phyloP scores from a whole-genome alignment of 2,329 filamentous ascomycete genomes.

The Neopestalotiopsis rosae region DNA sequence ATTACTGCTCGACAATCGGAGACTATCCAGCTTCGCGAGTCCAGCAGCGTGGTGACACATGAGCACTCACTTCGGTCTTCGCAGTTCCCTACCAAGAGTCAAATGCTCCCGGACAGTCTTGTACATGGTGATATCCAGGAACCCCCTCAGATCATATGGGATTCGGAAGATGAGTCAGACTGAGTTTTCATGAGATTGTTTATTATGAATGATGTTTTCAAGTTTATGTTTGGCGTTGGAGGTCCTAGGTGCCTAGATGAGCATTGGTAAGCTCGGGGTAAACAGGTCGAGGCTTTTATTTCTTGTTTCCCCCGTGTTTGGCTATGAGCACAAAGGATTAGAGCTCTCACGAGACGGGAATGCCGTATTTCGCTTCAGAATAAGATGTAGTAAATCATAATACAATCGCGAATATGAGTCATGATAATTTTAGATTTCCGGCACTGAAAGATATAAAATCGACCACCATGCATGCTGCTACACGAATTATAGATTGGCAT shows the following conservation, averaged over 20 bases:
- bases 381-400: neutral
- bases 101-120: constrained; percentile 57
- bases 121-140: constrained; percentile 43
- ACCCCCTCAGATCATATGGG: constrained; percentile 46
- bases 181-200: constrained; percentile 13
- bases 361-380: neutral
- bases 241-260: neutral
- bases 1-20: constrained; percentile 24
- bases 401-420: neutral
- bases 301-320: neutral
- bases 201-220: neutral
- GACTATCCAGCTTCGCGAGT: constrained; percentile 15
- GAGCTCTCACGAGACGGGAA: neutral
- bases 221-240: neutral
- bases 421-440: neutral
- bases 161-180: constrained; percentile 45
- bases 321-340: neutral
- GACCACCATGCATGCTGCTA: no score
- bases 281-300: neutral
- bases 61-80: constrained; percentile 43
- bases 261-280: neutral
- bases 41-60: constrained; percentile 26
- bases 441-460: no score
- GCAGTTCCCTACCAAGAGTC: constrained; percentile 56
- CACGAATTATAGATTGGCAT: no score